Evolutionary conservation across 1,139 yeast species (phyloP).

Genomic region (Candida buenavistaensis): DNA sequence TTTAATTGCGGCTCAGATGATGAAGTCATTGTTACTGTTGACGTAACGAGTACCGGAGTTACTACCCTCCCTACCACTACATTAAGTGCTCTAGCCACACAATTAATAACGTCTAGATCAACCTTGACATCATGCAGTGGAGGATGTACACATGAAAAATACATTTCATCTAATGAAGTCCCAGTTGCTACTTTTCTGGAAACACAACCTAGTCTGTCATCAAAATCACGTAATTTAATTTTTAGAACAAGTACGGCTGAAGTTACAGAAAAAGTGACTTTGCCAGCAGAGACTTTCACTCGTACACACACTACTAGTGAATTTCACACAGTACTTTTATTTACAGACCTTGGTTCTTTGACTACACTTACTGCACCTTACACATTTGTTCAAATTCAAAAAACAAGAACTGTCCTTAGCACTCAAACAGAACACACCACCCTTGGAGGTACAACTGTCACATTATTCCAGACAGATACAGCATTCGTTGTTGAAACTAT

Average conservation of each 20-base stretch:
- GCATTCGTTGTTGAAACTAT: conserved; percentile 3
- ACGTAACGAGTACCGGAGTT: background rate
- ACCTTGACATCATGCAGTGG: too few relatives aligned
- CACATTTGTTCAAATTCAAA: background rate
- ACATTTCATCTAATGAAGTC: too few relatives aligned
- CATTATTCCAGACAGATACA: conserved; percentile 4
- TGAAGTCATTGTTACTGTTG: background rate
- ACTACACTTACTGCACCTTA: background rate
- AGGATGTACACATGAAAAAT: too few relatives aligned
- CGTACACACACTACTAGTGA: background rate
- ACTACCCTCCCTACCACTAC: background rate
- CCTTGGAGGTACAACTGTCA: conserved; percentile 1
- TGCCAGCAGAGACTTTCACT: background rate
- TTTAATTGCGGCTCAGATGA: background rate
- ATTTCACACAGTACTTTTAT: background rate
- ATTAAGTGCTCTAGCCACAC: background rate
- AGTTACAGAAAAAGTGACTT: background rate
- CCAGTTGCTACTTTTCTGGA: background rate
- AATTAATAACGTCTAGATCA: background rate
- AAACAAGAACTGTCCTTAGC: background rate
- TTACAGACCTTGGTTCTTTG: background rate
- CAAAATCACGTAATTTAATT: background rate
- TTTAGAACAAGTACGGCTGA: background rate
- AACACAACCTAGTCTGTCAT: background rate
- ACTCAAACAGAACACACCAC: background rate